A percentile compares a stretch with the other conserved stretches of the same genome.
phyloP scores from a whole-genome alignment of 495 filamentous ascomycete species.

The Physcia stellaris region DNA sequence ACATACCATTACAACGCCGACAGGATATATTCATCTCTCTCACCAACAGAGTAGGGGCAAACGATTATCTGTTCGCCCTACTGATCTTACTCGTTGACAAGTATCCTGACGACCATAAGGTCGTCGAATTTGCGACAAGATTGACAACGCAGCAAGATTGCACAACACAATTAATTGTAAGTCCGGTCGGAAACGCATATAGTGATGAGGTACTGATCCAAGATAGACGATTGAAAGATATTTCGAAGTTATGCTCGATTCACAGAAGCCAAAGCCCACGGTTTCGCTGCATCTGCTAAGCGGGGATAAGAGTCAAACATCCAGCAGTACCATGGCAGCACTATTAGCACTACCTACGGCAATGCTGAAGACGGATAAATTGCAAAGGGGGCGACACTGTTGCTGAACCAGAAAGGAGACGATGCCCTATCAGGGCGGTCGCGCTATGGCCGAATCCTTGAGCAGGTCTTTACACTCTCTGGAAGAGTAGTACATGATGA shows the following conservation, averaged over 20 bases:
- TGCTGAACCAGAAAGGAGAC: too few relatives aligned
- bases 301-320: constrained; percentile 16
- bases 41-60: constrained; percentile 61
- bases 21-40: constrained; percentile 68
- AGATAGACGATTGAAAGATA: constrained; percentile 55
- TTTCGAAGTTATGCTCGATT: constrained; percentile 56
- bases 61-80: constrained; percentile 67
- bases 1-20: constrained; percentile 76
- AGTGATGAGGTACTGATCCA: too few relatives aligned
- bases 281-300: constrained; percentile 57
- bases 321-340: background rate
- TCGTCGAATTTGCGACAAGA: constrained; percentile 32
- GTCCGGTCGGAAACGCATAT: too few relatives aligned
- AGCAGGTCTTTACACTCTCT: too few relatives aligned
- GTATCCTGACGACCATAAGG: constrained; percentile 37
- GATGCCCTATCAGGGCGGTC: too few relatives aligned
- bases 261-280: constrained; percentile 52
- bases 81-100: constrained; percentile 58
- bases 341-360: too few relatives aligned
- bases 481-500: too few relatives aligned
- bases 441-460: too few relatives aligned
- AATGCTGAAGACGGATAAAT: too few relatives aligned
- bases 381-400: too few relatives aligned
- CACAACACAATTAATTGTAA: too few relatives aligned
- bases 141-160: too few relatives aligned